A percentile compares a stretch with the other conserved stretches of the same genome.
These are phyloP conservation scores for Colletotrichum filicis DNA, from an alignment of 2,329 filamentous ascomycete genomes.

Conservation along the genomic window DNA sequence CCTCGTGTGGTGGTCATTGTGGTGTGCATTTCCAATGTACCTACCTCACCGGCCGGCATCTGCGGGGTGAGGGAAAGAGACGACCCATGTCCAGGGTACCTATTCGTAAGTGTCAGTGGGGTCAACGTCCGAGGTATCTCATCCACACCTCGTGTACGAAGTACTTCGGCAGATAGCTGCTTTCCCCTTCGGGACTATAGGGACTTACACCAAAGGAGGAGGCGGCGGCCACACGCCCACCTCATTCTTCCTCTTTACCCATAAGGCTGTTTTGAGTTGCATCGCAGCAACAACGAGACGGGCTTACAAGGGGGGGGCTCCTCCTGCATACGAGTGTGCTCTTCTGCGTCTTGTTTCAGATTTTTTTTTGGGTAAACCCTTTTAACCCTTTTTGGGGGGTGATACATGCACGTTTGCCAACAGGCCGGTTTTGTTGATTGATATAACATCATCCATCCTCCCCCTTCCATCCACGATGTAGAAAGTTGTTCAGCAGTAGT, in stretches of 20 bases:
- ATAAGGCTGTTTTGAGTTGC: conserved; percentile 34
- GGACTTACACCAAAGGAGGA: background rate
- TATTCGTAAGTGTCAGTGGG: background rate
- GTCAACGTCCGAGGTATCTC: background rate
- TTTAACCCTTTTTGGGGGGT: background rate
- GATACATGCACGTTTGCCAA: background rate
- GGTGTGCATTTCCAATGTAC: background rate
- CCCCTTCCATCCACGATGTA: background rate
- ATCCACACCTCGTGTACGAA: background rate
- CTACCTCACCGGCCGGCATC: background rate
- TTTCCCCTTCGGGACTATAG: conserved; percentile 1
- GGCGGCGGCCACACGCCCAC: background rate
- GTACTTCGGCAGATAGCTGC: conserved; percentile 6
- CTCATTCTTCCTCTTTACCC: background rate
- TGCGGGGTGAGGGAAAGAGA: background rate
- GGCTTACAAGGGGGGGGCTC: background rate
- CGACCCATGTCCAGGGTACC: background rate
- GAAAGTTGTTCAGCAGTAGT: conserved; percentile 20
- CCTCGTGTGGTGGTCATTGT: background rate
- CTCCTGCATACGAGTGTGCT: conserved; percentile 21
- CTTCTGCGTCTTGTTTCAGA: conserved; percentile 27
- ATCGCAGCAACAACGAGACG: conserved; percentile 3
- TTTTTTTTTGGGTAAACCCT: conserved; percentile 1
- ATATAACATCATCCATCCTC: conserved; percentile 17
- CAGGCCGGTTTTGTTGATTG: background rate